Evolutionary conservation across 2,329 filamentous ascomycete genomes (phyloP).

Genomic region (Aspergillus versicolor): DNA sequence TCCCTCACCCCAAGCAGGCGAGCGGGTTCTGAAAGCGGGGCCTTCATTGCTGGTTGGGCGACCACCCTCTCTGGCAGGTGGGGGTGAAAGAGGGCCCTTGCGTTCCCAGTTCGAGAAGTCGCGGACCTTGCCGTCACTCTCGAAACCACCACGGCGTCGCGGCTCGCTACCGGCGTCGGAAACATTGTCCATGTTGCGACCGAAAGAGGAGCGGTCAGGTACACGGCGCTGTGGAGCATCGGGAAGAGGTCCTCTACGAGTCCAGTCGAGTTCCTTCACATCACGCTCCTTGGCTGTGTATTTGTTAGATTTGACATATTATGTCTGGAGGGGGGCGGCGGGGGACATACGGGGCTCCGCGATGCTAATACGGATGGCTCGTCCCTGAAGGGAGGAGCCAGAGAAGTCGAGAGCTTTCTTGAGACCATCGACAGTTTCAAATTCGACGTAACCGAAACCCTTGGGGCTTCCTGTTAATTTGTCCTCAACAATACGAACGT

Average conservation of each 20-base stretch:
- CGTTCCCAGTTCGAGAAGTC: slow-evolving; percentile 93
- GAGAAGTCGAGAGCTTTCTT: slow-evolving; percentile 86
- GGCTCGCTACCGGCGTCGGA: slow-evolving; percentile 64
- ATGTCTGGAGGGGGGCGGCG: not conserved
- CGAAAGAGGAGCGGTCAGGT: slow-evolving; percentile 56
- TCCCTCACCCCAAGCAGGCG: slow-evolving; percentile 72
- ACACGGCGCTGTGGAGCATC: slow-evolving; percentile 63
- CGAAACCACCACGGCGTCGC: slow-evolving; percentile 63
- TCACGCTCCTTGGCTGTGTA: slow-evolving; percentile 79
- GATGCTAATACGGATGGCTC: slow-evolving; percentile 88
- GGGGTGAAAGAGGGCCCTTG: slow-evolving; percentile 82
- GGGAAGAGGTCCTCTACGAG: slow-evolving; percentile 83
- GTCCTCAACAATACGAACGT: slow-evolving; percentile 94
- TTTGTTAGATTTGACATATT: slow-evolving; percentile 33
- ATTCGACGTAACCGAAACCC: slow-evolving; percentile 98
- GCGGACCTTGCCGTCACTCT: slow-evolving; percentile 71
- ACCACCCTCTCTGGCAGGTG: slow-evolving; percentile 57
- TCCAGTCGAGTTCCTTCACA: slow-evolving; percentile 85
- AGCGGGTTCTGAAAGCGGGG: slow-evolving; percentile 61
- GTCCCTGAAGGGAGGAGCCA: slow-evolving; percentile 78
- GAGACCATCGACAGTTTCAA: slow-evolving; percentile 79
- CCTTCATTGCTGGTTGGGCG: slow-evolving; percentile 62
- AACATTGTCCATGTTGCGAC: slow-evolving; percentile 54
- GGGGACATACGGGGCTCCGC: slow-evolving; percentile 81
- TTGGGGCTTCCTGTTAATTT: slow-evolving; percentile 91